Conservation (phyloP, 768 basidiomycete species). For the Rhodotorula sphaerocarpa region DNA sequence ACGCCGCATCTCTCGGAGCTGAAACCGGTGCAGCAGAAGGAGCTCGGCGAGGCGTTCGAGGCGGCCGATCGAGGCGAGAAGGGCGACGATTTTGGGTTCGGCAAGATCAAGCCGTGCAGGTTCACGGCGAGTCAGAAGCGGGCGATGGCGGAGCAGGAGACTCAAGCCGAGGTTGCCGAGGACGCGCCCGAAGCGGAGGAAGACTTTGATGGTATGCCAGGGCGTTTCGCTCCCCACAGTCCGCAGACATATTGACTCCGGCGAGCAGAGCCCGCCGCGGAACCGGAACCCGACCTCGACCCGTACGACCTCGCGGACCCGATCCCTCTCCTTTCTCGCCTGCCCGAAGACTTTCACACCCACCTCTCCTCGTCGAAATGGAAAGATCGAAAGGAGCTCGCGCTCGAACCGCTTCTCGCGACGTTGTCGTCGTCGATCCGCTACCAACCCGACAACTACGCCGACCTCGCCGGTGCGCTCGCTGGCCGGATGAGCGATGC, state of each 20-base stretch:
- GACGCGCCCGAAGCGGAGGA: slow-evolving; percentile 43
- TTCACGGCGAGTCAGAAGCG: slow-evolving; percentile 67
- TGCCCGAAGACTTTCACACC: slow-evolving; percentile 66
- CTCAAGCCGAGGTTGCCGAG: slow-evolving; percentile 46
- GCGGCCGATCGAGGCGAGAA: slow-evolving; percentile 61
- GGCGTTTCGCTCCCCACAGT: not conserved
- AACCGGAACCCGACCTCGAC: slow-evolving; percentile 48
- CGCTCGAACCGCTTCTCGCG: slow-evolving; percentile 68
- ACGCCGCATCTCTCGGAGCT: slow-evolving; percentile 77
- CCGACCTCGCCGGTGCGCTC: slow-evolving; percentile 65
- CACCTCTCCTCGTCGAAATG: slow-evolving; percentile 83
- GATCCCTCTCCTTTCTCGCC: slow-evolving; percentile 64
- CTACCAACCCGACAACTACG: slow-evolving; percentile 63
- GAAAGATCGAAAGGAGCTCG: slow-evolving; percentile 88
- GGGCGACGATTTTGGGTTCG: slow-evolving; percentile 71
- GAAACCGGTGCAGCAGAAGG: slow-evolving; percentile 94
- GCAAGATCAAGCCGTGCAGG: slow-evolving; percentile 59
- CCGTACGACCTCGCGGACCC: slow-evolving; percentile 71
- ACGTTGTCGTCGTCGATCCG: slow-evolving; percentile 62
- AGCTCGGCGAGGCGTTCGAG: slow-evolving; percentile 79
- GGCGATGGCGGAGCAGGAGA: slow-evolving; percentile 49
- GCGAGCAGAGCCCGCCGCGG: slow-evolving; percentile 10
- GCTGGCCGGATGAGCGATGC: slow-evolving; percentile 80
- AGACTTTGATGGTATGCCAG: not conserved
- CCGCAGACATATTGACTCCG: slow-evolving; percentile 39